Percentiles rank a stretch among this genome's conserved stretches.
Conservation (phyloP, 2,329 filamentous ascomycete genomes). For the Fusarium sp. region DNA sequence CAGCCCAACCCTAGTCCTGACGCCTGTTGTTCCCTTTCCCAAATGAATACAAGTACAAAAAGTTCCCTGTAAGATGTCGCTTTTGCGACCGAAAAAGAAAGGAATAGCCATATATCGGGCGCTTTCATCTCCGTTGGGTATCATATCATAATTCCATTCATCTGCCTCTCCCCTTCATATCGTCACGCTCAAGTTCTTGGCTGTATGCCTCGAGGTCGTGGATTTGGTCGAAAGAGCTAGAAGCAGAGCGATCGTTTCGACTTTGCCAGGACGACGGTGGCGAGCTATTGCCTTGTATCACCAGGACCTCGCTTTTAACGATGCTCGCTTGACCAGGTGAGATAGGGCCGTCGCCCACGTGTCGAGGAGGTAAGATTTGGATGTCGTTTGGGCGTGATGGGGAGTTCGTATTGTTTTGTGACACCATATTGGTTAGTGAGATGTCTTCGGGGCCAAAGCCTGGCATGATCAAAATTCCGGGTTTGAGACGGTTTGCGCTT, state of each 20-base stretch:
- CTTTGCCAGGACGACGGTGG: constrained; percentile 37
- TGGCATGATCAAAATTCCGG: constrained; percentile 28
- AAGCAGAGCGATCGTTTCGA: constrained; percentile 30
- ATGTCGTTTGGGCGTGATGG: constrained; percentile 10
- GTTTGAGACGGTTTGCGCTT: constrained; percentile 22
- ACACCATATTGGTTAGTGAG: constrained; percentile 45
- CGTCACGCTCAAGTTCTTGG: constrained; percentile 38
- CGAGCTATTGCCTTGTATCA: constrained; percentile 47
- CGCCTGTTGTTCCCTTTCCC: constrained; percentile 3
- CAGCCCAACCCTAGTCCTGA: neutral
- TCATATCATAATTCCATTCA: constrained; percentile 14
- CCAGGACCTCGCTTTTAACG: constrained; percentile 49
- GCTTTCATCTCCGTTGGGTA: neutral
- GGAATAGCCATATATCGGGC: neutral
- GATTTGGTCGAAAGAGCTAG: constrained; percentile 42
- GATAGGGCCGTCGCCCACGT: constrained; percentile 13
- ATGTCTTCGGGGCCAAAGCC: constrained; percentile 49
- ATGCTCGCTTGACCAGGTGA: constrained; percentile 34
- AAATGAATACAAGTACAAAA: neutral
- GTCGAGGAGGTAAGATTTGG: constrained; percentile 34
- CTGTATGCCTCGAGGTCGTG: constrained; percentile 47
- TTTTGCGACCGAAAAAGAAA: neutral
- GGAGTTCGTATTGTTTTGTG: constrained; percentile 16
- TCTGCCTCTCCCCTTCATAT: constrained; percentile 6
- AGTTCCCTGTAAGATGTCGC: neutral